Evolutionary conservation across 805 yeast genomes (phyloP).

Genomic region (Saccharomycopsis microspora): DNA sequence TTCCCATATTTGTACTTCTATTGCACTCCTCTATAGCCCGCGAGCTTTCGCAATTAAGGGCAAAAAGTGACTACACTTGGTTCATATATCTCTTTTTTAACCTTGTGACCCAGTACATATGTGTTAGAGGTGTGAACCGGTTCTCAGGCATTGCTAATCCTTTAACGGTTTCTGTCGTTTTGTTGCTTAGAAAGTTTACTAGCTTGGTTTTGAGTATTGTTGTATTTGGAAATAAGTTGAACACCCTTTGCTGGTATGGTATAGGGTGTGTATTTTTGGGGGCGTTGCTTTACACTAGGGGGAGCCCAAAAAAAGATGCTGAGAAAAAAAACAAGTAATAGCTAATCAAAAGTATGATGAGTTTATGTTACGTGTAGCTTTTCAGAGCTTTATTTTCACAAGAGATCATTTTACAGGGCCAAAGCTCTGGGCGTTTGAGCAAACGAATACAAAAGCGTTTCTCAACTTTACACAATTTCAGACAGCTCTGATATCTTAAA

Average conservation of each 20-base stretch:
- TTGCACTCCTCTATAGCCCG: conserved; percentile 2
- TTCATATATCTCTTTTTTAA: conserved; percentile 22
- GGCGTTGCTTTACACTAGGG: conserved; percentile 34
- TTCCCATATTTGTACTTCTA: neutral
- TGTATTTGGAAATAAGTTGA: conserved; percentile 37
- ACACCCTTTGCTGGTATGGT: conserved; percentile 32
- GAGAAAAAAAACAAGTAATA: neutral
- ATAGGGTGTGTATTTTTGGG: conserved; percentile 43
- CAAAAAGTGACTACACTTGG: too few species aligned
- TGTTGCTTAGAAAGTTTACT: conserved; percentile 49
- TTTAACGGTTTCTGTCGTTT: conserved; percentile 47
- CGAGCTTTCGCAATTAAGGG: neutral
- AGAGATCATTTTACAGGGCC: too few species aligned
- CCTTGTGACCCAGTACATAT: conserved; percentile 43
- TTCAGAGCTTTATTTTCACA: too few species aligned
- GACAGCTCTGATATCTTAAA: too few species aligned
- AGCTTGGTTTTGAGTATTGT: conserved; percentile 46
- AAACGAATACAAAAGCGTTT: too few species aligned
- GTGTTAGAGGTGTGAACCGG: conserved; percentile 58
- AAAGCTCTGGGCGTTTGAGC: too few species aligned
- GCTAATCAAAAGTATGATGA: too few species aligned
- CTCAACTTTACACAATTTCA: too few species aligned
- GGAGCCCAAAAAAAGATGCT: neutral
- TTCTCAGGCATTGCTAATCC: conserved; percentile 50
- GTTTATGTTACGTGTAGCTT: too few species aligned